A percentile compares a stretch with the other conserved stretches of the same genome.
Evolutionary conservation across 495 filamentous ascomycete species (phyloP).

Genomic region (Penicillium chermesinum): DNA sequence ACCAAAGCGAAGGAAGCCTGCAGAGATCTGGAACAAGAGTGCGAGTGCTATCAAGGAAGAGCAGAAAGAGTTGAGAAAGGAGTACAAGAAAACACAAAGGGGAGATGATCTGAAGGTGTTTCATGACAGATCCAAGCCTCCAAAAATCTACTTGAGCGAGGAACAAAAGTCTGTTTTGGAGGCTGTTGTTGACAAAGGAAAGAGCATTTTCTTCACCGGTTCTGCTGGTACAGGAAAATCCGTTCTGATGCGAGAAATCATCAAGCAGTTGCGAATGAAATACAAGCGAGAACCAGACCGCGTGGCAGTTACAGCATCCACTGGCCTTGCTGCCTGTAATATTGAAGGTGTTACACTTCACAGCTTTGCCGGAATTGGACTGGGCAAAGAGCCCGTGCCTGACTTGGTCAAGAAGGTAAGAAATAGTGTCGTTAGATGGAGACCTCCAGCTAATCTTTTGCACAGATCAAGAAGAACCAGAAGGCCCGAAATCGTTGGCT

Average conservation of each 20-base stretch:
- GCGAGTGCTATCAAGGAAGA: conserved; percentile 77
- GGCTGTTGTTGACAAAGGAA: conserved; percentile 65
- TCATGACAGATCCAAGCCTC: conserved; percentile 31
- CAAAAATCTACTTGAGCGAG: conserved; percentile 67
- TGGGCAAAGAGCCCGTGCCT: conserved; percentile 82
- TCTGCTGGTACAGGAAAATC: conserved; percentile 98
- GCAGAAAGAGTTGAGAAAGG: conserved; percentile 65
- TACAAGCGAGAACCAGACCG: conserved; percentile 68
- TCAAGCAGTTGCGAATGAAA: conserved; percentile 70
- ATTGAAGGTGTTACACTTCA: conserved; percentile 94
- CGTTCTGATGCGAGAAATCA: conserved; percentile 87
- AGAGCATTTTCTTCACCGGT: conserved; percentile 97
- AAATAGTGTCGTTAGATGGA: neutral
- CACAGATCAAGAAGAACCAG: conserved; percentile 71
- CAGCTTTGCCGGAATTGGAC: conserved; percentile 90
- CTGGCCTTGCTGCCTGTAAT: conserved; percentile 93
- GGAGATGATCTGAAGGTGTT: conserved; percentile 16
- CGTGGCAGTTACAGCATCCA: conserved; percentile 91
- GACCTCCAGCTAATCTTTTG: conserved; percentile 16
- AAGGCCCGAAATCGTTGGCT: conserved; percentile 89
- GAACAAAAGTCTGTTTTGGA: conserved; percentile 83
- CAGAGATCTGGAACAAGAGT: conserved; percentile 73
- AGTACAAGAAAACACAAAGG: conserved; percentile 50
- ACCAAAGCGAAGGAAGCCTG: conserved; percentile 38
- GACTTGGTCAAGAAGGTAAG: conserved; percentile 74